Conservation (phyloP, 306 rosid genomes). For the Abrus pulchellus region DNA sequence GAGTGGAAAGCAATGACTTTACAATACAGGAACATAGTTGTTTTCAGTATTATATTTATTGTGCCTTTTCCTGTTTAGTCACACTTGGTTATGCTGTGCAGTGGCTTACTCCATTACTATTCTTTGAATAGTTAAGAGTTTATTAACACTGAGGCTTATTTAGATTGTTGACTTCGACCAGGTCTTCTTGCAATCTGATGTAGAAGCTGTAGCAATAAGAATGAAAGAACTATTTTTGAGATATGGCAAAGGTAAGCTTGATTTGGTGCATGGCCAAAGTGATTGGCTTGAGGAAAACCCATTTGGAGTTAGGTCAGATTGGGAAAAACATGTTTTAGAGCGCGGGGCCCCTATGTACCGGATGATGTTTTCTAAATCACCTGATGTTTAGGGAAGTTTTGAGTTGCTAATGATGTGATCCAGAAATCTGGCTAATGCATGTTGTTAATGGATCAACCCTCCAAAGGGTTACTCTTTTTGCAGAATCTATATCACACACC, state of each 20-base stretch:
- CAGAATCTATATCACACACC: slow-evolving; percentile 21
- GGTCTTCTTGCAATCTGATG: slow-evolving; percentile 94
- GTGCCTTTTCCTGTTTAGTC: neutral
- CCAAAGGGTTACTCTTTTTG: slow-evolving; percentile 34
- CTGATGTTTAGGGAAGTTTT: slow-evolving; percentile 41
- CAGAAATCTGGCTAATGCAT: slow-evolving; percentile 41
- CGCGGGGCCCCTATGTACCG: slow-evolving; percentile 83
- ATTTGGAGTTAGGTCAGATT: slow-evolving; percentile 80
- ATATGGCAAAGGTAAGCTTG: slow-evolving; percentile 76
- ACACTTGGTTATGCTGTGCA: neutral
- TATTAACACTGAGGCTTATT: slow-evolving; percentile 11
- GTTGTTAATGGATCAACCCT: neutral
- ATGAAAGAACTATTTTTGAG: slow-evolving; percentile 77
- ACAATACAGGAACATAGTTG: slow-evolving; percentile 9
- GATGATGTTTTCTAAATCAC: slow-evolving; percentile 73
- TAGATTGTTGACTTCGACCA: slow-evolving; percentile 45
- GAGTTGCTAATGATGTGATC: slow-evolving; percentile 28
- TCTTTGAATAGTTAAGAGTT: slow-evolving; percentile 34
- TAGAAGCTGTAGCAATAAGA: slow-evolving; percentile 73
- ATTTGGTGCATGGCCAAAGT: slow-evolving; percentile 51
- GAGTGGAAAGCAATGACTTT: neutral
- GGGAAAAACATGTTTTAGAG: slow-evolving; percentile 86
- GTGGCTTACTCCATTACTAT: slow-evolving; percentile 19
- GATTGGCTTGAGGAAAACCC: slow-evolving; percentile 90
- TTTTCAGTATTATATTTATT: neutral